Conservation (phyloP, 2,329 filamentous ascomycete genomes). For the Thelonectria olida region DNA sequence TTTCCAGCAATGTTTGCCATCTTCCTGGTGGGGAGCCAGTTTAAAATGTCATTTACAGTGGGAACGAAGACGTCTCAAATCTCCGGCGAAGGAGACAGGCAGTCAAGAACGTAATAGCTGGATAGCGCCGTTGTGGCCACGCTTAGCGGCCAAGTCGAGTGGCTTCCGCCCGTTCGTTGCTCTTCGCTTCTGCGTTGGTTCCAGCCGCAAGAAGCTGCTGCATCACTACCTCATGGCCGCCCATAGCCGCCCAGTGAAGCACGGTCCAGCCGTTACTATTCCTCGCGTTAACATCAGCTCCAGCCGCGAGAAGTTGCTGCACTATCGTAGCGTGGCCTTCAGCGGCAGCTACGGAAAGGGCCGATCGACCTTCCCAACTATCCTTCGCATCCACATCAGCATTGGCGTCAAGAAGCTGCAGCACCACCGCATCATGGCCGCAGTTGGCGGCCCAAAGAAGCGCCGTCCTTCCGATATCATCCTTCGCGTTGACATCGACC, state of each 20-base stretch:
- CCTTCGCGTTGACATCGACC: background rate
- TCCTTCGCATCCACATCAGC: background rate
- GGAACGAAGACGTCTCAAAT: no score
- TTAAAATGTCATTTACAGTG: no score
- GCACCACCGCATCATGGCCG: slow-evolving; percentile 5
- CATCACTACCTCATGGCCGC: slow-evolving; percentile 7
- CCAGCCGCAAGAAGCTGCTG: slow-evolving; percentile 1
- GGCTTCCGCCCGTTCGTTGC: no score
- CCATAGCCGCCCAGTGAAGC: background rate
- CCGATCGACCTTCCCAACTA: background rate
- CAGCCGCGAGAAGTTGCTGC: slow-evolving; percentile 2
- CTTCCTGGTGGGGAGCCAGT: no score
- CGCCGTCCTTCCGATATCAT: background rate
- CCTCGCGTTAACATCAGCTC: background rate
- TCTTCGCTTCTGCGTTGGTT: background rate
- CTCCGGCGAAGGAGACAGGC: no score
- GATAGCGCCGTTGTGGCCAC: no score
- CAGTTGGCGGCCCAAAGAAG: background rate
- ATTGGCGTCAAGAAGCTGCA: background rate
- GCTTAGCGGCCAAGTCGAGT: no score
- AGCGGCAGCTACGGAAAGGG: background rate
- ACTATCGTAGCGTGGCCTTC: background rate
- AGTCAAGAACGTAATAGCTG: no score
- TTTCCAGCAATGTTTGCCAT: no score
- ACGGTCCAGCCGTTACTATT: background rate